A percentile compares a stretch with the other conserved stretches of the same genome.
These are phyloP conservation scores for Rhytidiadelphus loreus DNA, from an alignment of 225 moss, liverwort and hornwort genomes.

Conservation along the genomic window DNA sequence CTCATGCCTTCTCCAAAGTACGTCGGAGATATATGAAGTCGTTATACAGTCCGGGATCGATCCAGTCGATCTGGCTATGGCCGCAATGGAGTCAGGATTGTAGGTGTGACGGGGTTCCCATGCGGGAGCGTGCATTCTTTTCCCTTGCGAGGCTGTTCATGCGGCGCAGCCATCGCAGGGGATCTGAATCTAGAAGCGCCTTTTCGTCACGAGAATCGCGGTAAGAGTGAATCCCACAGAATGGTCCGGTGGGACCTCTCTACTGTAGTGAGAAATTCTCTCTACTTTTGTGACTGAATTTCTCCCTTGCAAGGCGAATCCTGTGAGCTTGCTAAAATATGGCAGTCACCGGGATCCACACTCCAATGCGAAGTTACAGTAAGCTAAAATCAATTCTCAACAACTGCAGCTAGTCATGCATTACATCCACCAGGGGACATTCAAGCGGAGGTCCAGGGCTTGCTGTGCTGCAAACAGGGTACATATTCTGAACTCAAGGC, in stretches of 20 bases:
- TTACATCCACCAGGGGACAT: too few species aligned
- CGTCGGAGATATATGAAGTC: background rate
- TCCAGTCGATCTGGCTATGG: background rate
- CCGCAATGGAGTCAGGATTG: background rate
- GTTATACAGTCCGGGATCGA: background rate
- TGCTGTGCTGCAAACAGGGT: background rate
- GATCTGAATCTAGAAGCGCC: background rate
- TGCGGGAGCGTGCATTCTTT: background rate
- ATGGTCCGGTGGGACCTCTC: background rate
- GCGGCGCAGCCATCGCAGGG: background rate
- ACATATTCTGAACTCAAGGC: background rate
- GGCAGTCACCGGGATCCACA: background rate
- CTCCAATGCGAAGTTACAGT: background rate
- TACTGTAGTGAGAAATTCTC: background rate
- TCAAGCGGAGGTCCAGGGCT: too few species aligned
- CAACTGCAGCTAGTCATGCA: background rate
- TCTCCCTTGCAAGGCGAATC: background rate
- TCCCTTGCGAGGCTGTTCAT: background rate
- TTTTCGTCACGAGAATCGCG: background rate
- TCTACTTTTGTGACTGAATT: too few species aligned
- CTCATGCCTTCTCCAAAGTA: background rate
- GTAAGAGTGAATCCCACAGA: background rate
- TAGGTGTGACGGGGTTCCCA: constrained; percentile 4
- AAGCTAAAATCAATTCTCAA: background rate
- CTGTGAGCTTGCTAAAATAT: background rate